Percentiles rank a stretch among this genome's conserved stretches.
Evolutionary conservation across 495 filamentous ascomycete genomes (phyloP).

Genomic region (Trichocladium antarcticum): DNA sequence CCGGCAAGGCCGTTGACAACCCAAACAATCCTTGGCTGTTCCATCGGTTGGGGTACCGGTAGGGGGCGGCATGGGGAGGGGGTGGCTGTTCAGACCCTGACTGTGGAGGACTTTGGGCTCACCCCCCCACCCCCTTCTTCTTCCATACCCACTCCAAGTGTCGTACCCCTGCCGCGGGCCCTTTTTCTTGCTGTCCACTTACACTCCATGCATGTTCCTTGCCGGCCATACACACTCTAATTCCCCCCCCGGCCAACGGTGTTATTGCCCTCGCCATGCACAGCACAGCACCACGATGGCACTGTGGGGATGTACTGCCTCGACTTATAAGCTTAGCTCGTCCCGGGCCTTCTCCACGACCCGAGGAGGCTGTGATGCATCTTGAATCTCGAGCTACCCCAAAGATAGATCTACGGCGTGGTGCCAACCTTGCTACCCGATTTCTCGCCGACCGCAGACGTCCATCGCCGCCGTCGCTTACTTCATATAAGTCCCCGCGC

Average conservation of each 20-base stretch:
- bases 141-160: slow-evolving; percentile 2
- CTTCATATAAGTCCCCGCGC: slow-evolving; percentile 22
- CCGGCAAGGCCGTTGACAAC: slow-evolving; percentile 21
- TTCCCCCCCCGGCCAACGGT: slow-evolving; percentile 10
- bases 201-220: slow-evolving; percentile 16
- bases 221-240: slow-evolving; percentile 13
- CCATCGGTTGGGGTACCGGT: background rate
- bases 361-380: slow-evolving; percentile 26
- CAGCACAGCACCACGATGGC: slow-evolving; percentile 8
- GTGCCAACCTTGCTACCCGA: slow-evolving; percentile 23
- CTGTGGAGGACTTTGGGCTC: too few relatives aligned
- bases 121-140: background rate
- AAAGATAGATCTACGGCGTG: slow-evolving; percentile 24
- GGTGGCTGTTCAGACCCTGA: slow-evolving; percentile 1
- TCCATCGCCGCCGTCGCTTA: slow-evolving; percentile 9
- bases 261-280: slow-evolving; percentile 7
- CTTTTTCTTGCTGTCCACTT: slow-evolving; percentile 13
- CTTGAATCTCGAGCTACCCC: slow-evolving; percentile 16
- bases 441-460: slow-evolving; percentile 5
- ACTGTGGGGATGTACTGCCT: slow-evolving; percentile 25
- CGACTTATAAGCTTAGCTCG: slow-evolving; percentile 24
- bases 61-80: slow-evolving; percentile 1
- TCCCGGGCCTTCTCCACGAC: slow-evolving; percentile 19
- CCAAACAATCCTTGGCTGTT: slow-evolving; percentile 8
- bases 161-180: slow-evolving; percentile 11